Evolutionary conservation across 495 filamentous ascomycete genomes (phyloP), one percentile per base, ranked within the genome.

Genomic region (Lophiotrema nucula): DNA sequence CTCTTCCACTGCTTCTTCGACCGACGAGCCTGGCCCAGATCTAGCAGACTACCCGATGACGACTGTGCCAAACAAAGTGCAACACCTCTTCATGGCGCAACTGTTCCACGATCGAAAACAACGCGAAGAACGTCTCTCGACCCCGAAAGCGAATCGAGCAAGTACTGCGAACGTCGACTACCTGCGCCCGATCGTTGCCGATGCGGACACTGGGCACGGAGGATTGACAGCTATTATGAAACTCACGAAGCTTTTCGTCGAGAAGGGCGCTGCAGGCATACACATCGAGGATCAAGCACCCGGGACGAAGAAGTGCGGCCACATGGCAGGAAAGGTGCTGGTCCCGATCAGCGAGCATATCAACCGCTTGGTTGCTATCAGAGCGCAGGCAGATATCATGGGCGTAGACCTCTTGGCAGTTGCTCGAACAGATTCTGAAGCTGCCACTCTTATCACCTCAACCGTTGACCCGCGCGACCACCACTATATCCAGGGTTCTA

Each of bases 101-200:
- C 87, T 97, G 52, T 98, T 98, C 85, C 93, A 98, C 74, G 95
- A 98, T 81, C 88, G 93, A 64, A 98, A 98, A 76, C 93, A 98
- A 72, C 87, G 93, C 47, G 89, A 97, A 74, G 93, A 97, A 72
- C 90, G 93, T 50, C 73, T 97, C 31, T 87, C 83, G 27, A 87
- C 84, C 3, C 86, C 92, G 10, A 84, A 86, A 65, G 76, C 81
- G 18, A 77, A 90, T 68, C 88, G 93, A 28, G 68, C 72, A 63
- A 88, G 82, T 39, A 77, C 95, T 46, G 81, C 87, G 58, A 92
- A 93, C 70, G 81, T 88, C 64, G 93, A 98, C 76, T 98, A 91
- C 76, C 86, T 98, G 19, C 86, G 93, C 12, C 93, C 93, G 60
- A 95, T 98, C 72, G 86, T 98, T 67, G 93, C 93, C 43, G 93